Conservation (phyloP, 192 early-diverging fungal genomes). For the Phlyctochytrium arcticum region DNA sequence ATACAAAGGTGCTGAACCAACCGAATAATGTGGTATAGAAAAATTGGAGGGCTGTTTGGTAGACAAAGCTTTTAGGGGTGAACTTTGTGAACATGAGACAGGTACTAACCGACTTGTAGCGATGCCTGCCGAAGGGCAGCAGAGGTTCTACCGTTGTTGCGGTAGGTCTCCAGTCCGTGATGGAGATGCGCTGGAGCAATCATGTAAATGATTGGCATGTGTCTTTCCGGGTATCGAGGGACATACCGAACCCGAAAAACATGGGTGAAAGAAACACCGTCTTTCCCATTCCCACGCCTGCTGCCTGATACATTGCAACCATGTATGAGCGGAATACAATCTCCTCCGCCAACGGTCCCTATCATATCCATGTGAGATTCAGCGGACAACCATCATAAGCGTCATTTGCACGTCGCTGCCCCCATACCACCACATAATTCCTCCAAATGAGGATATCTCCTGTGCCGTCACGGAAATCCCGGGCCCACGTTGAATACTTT, state of each 20-base stretch:
- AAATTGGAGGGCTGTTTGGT: slow-evolving; percentile 64
- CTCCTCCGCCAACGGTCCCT: slow-evolving; percentile 74
- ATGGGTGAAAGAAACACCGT: slow-evolving; percentile 59
- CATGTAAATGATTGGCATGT: neutral
- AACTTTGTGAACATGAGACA: neutral
- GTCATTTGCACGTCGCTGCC: neutral
- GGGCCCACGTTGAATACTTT: neutral
- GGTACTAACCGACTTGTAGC: neutral
- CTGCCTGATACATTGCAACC: slow-evolving; percentile 44
- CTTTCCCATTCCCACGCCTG: slow-evolving; percentile 27
- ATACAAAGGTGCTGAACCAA: slow-evolving; percentile 67
- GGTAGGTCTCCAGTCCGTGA: slow-evolving; percentile 53
- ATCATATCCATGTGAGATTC: neutral
- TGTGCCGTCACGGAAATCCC: slow-evolving; percentile 18
- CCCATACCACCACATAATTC: slow-evolving; percentile 48
- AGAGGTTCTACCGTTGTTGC: neutral
- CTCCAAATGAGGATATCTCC: slow-evolving; percentile 28
- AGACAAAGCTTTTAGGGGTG: no score
- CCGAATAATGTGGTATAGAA: slow-evolving; percentile 75
- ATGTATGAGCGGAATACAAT: slow-evolving; percentile 71
- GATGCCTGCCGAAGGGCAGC: neutral
- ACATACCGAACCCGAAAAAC: slow-evolving; percentile 70
- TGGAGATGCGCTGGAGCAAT: slow-evolving; percentile 61
- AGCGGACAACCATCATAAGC: neutral
- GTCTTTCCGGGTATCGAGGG: neutral